These are phyloP conservation scores for Russula dissimulans DNA, from an alignment of 768 basidiomycete species.

Conservation along the genomic window DNA sequence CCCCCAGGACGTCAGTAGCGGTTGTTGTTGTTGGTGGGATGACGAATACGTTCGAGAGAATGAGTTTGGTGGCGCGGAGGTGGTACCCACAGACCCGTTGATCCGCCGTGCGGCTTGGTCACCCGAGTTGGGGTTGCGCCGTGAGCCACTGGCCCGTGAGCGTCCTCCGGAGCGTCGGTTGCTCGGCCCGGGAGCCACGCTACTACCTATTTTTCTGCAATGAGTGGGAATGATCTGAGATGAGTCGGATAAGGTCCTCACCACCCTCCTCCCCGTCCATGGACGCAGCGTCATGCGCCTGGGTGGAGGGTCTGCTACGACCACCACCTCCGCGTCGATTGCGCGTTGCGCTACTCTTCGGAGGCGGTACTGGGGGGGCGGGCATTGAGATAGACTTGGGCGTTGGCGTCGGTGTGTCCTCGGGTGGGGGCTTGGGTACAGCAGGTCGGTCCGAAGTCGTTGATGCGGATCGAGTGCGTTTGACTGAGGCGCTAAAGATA, in stretches of 20 bases:
- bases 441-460: constrained; percentile 52
- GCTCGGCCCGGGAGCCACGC: constrained; percentile 9
- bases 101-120: constrained; percentile 23
- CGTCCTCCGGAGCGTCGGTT: constrained; percentile 37
- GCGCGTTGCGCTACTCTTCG: constrained; percentile 21
- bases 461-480: constrained; percentile 71
- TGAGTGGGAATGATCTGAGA: constrained; percentile 19
- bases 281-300: constrained; percentile 24
- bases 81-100: constrained; percentile 31
- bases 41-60: constrained; percentile 50
- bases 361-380: constrained; percentile 19
- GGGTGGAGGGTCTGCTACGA: constrained; percentile 23
- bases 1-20: constrained; percentile 77
- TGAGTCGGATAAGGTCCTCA: constrained; percentile 14
- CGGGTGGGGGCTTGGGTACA: constrained; percentile 31
- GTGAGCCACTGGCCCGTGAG: constrained; percentile 38
- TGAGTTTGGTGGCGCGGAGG: constrained; percentile 28
- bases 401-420: constrained; percentile 32
- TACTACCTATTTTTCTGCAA: background rate
- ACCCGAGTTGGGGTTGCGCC: constrained; percentile 33
- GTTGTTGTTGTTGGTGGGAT: constrained; percentile 57
- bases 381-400: constrained; percentile 21
- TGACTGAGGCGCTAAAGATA: constrained; percentile 41
- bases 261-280: constrained; percentile 60
- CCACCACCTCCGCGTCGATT: constrained; percentile 25